Conservation (phyloP, 495 filamentous ascomycete genomes). For the Neurospora sp. region DNA sequence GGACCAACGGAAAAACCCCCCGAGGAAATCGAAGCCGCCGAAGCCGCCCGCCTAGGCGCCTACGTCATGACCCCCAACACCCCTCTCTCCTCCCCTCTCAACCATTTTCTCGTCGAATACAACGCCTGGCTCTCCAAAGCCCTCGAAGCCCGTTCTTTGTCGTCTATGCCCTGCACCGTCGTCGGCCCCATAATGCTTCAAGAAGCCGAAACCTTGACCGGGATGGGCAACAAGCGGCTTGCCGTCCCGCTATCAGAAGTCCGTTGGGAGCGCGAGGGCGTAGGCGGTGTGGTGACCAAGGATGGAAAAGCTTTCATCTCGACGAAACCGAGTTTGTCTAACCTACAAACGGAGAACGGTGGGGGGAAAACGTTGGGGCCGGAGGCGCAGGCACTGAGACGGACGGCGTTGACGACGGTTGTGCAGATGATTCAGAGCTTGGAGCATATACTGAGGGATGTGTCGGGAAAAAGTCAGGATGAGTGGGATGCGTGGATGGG, state of each 20-base stretch:
- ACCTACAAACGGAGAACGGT: slow-evolving; percentile 10
- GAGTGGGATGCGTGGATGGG: slow-evolving; percentile 91
- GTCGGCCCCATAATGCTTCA: slow-evolving; percentile 71
- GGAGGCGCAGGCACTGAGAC: slow-evolving; percentile 64
- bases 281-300: slow-evolving; percentile 43
- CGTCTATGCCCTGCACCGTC: slow-evolving; percentile 68
- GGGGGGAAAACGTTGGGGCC: slow-evolving; percentile 45
- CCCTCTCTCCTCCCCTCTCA: slow-evolving; percentile 65
- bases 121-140: slow-evolving; percentile 74
- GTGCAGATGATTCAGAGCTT: slow-evolving; percentile 80
- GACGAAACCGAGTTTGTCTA: slow-evolving; percentile 12
- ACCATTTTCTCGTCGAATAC: slow-evolving; percentile 72
- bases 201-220: slow-evolving; percentile 61
- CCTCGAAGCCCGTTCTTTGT: slow-evolving; percentile 59
- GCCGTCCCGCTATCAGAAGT: slow-evolving; percentile 80
- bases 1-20: slow-evolving; percentile 8
- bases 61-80: slow-evolving; percentile 79
- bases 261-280: slow-evolving; percentile 77
- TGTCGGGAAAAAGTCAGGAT: slow-evolving; percentile 73
- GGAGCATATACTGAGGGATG: slow-evolving; percentile 73
- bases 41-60: slow-evolving; percentile 50
- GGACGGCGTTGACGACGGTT: slow-evolving; percentile 71
- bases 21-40: neutral
- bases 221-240: slow-evolving; percentile 62
- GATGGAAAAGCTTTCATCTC: slow-evolving; percentile 42